These are phyloP conservation scores for Cerioporus squamosus DNA, from an alignment of 1,284 basidiomycete species.

Conservation along the genomic window DNA sequence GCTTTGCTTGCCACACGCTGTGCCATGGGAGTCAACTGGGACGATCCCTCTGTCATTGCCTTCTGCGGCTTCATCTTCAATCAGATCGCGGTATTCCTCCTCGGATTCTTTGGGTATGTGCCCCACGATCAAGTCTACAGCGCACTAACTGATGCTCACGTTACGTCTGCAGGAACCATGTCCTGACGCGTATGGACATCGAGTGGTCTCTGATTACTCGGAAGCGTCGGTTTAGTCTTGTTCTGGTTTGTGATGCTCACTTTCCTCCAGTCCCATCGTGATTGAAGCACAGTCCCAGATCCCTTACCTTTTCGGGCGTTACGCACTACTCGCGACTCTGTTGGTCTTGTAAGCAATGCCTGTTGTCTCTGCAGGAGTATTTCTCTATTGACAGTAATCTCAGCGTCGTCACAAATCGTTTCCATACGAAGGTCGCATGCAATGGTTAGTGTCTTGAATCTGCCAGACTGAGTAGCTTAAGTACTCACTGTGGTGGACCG, in stretches of 20 bases:
- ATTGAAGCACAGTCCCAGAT: constrained; percentile 2
- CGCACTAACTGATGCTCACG: no score
- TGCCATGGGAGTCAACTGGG: constrained; percentile 19
- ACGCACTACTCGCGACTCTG: constrained; percentile 12
- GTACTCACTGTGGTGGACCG: neutral
- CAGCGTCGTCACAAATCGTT: constrained; percentile 10
- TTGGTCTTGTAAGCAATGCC: constrained; percentile 17
- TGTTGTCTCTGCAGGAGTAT: no score
- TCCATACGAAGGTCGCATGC: constrained; percentile 8
- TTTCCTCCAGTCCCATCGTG: neutral
- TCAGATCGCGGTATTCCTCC: constrained; percentile 19
- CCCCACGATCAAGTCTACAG: no score
- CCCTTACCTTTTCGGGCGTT: constrained; percentile 21
- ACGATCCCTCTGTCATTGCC: constrained; percentile 18
- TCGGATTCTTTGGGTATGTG: constrained; percentile 19
- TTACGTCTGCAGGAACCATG: constrained; percentile 8
- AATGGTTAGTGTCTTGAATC: constrained; percentile 11
- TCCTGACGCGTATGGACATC: constrained; percentile 11
- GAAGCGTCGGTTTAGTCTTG: constrained; percentile 11
- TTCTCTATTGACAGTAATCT: neutral
- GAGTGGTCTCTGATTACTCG: constrained; percentile 21
- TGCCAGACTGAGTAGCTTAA: no score
- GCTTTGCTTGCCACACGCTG: neutral
- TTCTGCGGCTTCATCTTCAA: constrained; percentile 18
- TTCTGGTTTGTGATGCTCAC: constrained; percentile 4